Conservation (phyloP, 305 asterid species). For the Coffea humblotiana region DNA sequence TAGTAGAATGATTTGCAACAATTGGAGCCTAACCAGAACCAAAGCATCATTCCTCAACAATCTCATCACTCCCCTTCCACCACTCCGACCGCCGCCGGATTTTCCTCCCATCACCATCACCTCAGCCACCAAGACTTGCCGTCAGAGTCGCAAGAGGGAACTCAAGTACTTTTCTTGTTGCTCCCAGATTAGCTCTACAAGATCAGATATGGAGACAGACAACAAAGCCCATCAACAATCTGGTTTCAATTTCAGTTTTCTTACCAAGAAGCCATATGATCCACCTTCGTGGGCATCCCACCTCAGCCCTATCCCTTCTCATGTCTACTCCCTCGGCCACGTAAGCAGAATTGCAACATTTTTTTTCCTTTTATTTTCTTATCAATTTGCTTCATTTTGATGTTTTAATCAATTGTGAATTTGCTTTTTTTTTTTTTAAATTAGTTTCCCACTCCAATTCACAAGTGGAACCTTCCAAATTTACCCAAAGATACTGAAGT, state of each 20-base stretch:
- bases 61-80: slow-evolving; percentile 5
- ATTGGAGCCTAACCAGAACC: neutral
- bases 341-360: slow-evolving; percentile 30
- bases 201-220: slow-evolving; percentile 14
- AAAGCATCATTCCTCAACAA: neutral
- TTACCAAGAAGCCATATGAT: slow-evolving; percentile 58
- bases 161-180: neutral
- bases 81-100: neutral
- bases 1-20: neutral
- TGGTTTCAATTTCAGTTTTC: slow-evolving; percentile 41
- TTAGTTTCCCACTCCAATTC: slow-evolving; percentile 93
- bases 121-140: neutral
- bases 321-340: slow-evolving; percentile 70
- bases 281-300: slow-evolving; percentile 89
- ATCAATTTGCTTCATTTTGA: neutral
- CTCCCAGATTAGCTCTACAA: neutral
- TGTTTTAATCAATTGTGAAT: slow-evolving; percentile 1
- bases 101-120: neutral
- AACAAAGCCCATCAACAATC: slow-evolving; percentile 28
- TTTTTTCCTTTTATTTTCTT: neutral
- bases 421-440: neutral
- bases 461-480: slow-evolving; percentile 93
- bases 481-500: slow-evolving; percentile 79
- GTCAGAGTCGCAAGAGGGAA: no score
- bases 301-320: slow-evolving; percentile 76